These are phyloP conservation scores for Penicillium concentricum DNA, from an alignment of 2,329 filamentous ascomycete species.

Conservation along the genomic window DNA sequence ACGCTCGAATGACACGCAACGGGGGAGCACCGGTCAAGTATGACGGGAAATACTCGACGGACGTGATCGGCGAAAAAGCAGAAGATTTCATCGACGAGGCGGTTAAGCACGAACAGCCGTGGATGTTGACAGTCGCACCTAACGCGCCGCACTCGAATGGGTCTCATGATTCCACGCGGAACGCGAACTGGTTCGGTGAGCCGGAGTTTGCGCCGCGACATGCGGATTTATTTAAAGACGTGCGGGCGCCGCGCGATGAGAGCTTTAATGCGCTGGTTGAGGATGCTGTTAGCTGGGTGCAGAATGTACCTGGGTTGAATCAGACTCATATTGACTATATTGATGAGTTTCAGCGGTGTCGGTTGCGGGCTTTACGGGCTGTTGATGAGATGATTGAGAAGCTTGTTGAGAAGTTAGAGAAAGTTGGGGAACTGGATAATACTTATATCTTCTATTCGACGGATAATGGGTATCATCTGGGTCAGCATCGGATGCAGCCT, in stretches of 20 bases:
- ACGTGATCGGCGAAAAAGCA: slow-evolving; percentile 59
- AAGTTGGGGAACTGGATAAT: slow-evolving; percentile 45
- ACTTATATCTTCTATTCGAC: slow-evolving; percentile 61
- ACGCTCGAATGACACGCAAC: slow-evolving; percentile 62
- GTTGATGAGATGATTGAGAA: slow-evolving; percentile 55
- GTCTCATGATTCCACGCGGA: slow-evolving; percentile 13
- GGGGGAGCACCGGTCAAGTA: slow-evolving; percentile 53
- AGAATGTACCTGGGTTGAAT: slow-evolving; percentile 44
- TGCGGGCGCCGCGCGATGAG: slow-evolving; percentile 57
- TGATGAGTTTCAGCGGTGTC: slow-evolving; percentile 51
- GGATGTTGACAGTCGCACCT: slow-evolving; percentile 65
- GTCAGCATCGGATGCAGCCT: slow-evolving; percentile 57
- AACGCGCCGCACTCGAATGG: slow-evolving; percentile 62
- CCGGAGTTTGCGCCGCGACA: slow-evolving; percentile 53
- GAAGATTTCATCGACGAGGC: slow-evolving; percentile 61
- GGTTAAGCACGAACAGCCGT: slow-evolving; percentile 53
- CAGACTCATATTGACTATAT: slow-evolving; percentile 49
- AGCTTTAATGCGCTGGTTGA: slow-evolving; percentile 61
- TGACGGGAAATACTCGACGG: slow-evolving; percentile 55
- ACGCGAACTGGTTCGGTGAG: slow-evolving; percentile 25
- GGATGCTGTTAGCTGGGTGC: slow-evolving; percentile 49
- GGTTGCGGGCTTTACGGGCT: slow-evolving; percentile 51
- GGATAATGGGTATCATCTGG: slow-evolving; percentile 60
- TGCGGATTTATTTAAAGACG: slow-evolving; percentile 57
- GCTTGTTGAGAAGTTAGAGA: slow-evolving; percentile 43